Percentiles rank a stretch among this genome's conserved stretches.
These are phyloP conservation scores for Sanghuangporus baumii DNA, from an alignment of 1,284 basidiomycete genomes.

Conservation along the genomic window DNA sequence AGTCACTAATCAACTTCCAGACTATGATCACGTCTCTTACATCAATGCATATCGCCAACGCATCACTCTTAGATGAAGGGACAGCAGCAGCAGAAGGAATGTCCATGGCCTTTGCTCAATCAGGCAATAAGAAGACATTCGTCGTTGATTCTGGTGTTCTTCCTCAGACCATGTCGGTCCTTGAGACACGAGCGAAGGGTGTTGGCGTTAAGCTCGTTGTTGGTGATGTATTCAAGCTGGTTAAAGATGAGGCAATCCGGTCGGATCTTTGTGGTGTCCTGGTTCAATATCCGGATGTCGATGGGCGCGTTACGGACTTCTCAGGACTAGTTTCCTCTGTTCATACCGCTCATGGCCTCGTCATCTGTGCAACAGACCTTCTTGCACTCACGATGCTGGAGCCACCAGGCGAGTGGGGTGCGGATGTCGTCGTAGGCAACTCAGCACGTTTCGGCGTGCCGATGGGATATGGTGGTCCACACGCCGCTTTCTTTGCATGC, in stretches of 20 bases:
- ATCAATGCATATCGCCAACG: slow-evolving; percentile 91
- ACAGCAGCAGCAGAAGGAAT: slow-evolving; percentile 93
- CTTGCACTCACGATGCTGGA: slow-evolving; percentile 91
- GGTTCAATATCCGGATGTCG: slow-evolving; percentile 89
- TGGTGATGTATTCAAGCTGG: slow-evolving; percentile 49
- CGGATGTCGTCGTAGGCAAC: slow-evolving; percentile 93
- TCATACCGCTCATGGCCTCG: slow-evolving; percentile 74
- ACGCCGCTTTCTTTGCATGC: slow-evolving; percentile 95
- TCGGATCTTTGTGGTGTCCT: slow-evolving; percentile 82
- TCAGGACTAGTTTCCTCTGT: slow-evolving; percentile 58
- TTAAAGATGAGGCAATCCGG: slow-evolving; percentile 49
- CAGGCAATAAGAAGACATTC: slow-evolving; percentile 73
- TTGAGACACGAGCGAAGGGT: slow-evolving; percentile 83
- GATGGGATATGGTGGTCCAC: slow-evolving; percentile 86
- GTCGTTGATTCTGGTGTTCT: slow-evolving; percentile 78
- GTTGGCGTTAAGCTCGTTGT: slow-evolving; percentile 82
- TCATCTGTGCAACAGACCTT: slow-evolving; percentile 88
- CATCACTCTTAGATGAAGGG: slow-evolving; percentile 86
- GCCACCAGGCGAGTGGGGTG: slow-evolving; percentile 98
- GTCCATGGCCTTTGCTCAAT: slow-evolving; percentile 73
- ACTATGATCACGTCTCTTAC: slow-evolving; percentile 96
- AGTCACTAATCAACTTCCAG: slow-evolving; percentile 96
- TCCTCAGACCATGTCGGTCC: slow-evolving; percentile 84
- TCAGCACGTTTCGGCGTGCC: slow-evolving; percentile 95
- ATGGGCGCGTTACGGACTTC: slow-evolving; percentile 84